Conservation (phyloP, 73 alveolate genomes). For the Tetrahymena malaccensis region DNA sequence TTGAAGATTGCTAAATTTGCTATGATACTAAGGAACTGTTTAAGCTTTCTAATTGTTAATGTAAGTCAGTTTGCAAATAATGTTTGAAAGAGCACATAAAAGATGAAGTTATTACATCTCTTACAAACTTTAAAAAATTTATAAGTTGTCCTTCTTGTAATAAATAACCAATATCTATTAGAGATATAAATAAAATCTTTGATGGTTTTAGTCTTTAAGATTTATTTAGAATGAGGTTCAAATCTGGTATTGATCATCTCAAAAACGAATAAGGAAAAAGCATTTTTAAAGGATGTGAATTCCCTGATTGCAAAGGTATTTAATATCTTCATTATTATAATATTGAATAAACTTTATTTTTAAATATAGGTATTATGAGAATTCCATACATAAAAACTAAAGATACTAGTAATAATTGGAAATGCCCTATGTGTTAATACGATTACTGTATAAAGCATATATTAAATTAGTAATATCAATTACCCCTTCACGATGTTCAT, state of each 20-base stretch:
- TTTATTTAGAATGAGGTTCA: not conserved
- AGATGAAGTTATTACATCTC: not conserved
- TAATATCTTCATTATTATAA: not conserved
- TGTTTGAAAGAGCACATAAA: not conserved
- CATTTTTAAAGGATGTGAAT: not conserved
- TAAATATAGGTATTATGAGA: not conserved
- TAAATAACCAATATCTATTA: not conserved
- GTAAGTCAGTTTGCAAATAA: not conserved
- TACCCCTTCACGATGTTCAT: not conserved
- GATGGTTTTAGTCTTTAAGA: not conserved
- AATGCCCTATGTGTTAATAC: not conserved
- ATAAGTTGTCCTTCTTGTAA: not conserved
- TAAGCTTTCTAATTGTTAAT: not conserved
- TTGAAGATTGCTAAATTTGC: not conserved
- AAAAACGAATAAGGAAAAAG: not conserved
- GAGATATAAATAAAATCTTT: not conserved
- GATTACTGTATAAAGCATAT: not conserved
- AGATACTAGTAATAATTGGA: not conserved
- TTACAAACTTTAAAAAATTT: not conserved
- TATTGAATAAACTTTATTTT: not conserved
- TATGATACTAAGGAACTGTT: not conserved
- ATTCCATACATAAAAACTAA: not conserved
- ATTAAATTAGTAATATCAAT: not conserved
- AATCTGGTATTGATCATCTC: not conserved
- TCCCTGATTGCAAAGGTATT: not conserved